Base-by-base conservation (phyloP, 176 grass and related monocot genomes). In the Bonia amplexicaulis region DNA sequence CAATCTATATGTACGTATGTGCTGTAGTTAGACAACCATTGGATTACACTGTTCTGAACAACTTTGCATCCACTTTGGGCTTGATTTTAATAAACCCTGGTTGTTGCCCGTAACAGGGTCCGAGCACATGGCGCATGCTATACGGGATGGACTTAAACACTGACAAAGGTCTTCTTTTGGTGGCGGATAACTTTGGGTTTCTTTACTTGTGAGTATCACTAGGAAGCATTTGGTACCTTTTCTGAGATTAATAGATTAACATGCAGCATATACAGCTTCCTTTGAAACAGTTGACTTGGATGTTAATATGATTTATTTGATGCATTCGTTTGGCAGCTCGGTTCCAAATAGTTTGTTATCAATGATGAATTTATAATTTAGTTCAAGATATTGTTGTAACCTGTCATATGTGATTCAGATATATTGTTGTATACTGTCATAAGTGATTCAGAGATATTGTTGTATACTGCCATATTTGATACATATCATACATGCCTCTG, bases 141-240 rank as follows among this genome's bases (percentile, higher is more conserved):
- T 97, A 94, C 48, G 92, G 90, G 69, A 97, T 97, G 92, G 92
- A 97, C 87, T 84, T 97, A n/a, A 94, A 91, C 66, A 46, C 73
- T 74, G 90, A 94, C 54, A 94, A 92, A 81, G 67, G 90, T 84
- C 65, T 94, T 86, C 80, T 94, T 71, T 68, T 97, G 85, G 92
- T 94, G 72, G 94, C 92, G 62, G 94, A 94, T 84, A 97, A 41
- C 46, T 94, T 97, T 62, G 92, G 92, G 48, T 94, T 89, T 84
- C 92, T 97, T 86, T 92, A 92, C 85, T 87, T 87, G 94, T 97
- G 65, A 95, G 91, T 87, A 74, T 31, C 66, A 26, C 23, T 15
- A 29, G 23, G 17, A 85, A 78, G 67, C 14, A 1, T 25, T 60
- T 42, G n/a, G 47, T 73, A 46, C 60, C 42, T 66, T 74, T 62